These are phyloP conservation scores for Coelastrella sp. DNA, from an alignment of 139 green algal species.

Conservation along the genomic window DNA sequence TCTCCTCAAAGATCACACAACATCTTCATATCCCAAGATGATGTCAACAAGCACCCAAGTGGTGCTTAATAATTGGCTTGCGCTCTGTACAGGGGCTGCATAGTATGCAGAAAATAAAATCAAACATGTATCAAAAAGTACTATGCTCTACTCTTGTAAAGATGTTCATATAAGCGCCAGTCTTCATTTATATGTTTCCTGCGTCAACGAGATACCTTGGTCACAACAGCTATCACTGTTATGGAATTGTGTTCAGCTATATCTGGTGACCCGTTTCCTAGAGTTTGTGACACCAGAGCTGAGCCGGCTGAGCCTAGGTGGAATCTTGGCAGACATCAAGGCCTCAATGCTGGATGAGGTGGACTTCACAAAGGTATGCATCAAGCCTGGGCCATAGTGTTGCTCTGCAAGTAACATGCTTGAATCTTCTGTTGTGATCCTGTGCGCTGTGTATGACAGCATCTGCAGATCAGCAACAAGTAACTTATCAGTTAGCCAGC, in stretches of 20 bases:
- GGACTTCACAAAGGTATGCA: slow-evolving; percentile 89
- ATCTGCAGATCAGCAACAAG: neutral
- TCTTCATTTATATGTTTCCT: no score
- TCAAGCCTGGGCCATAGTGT: neutral
- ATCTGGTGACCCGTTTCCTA: slow-evolving; percentile 62
- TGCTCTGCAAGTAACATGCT: neutral
- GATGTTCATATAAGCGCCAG: no score
- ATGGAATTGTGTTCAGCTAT: slow-evolving; percentile 10
- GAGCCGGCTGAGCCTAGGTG: slow-evolving; percentile 77
- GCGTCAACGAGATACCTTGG: neutral
- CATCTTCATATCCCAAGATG: no score
- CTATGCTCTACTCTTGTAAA: no score
- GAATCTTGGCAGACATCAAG: slow-evolving; percentile 77
- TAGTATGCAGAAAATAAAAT: no score
- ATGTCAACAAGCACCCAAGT: no score
- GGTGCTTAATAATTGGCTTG: no score
- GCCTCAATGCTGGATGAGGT: slow-evolving; percentile 91
- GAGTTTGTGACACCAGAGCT: slow-evolving; percentile 92
- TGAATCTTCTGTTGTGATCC: neutral
- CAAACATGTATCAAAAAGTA: no score
- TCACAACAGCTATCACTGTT: neutral
- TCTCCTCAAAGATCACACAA: neutral
- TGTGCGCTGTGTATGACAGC: neutral
- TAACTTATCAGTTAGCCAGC: neutral
- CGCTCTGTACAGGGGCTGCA: no score